These are phyloP conservation scores for Wolfiporia cocos DNA, from an alignment of 1,284 basidiomycete species.

Conservation along the genomic window DNA sequence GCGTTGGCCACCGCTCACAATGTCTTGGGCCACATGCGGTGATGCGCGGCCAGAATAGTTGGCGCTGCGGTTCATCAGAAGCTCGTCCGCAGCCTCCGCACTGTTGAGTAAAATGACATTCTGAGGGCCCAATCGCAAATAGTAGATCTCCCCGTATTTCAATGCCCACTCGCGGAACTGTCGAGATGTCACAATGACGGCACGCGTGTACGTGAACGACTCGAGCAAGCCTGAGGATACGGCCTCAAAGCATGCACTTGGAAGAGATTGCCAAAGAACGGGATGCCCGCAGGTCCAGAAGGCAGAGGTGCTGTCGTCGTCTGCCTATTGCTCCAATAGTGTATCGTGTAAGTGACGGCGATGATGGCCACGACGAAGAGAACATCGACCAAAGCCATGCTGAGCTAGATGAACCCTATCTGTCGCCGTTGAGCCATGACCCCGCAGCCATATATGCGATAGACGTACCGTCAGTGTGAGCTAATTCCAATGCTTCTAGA, in stretches of 20 bases:
- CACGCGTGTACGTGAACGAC: neutral
- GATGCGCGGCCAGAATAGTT: constrained; percentile 21
- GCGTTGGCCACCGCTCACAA: constrained; percentile 25
- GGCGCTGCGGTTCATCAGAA: constrained; percentile 25
- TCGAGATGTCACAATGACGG: neutral
- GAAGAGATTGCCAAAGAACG: constrained; percentile 6
- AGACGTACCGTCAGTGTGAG: too few species aligned
- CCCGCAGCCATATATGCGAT: too few species aligned
- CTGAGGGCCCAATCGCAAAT: constrained; percentile 22
- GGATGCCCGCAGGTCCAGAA: constrained; percentile 4
- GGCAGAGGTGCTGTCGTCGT: constrained; percentile 1
- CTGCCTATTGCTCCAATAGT: neutral
- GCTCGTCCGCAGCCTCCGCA: constrained; percentile 25
- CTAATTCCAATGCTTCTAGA: too few species aligned
- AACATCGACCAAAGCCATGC: neutral
- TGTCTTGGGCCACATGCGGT: constrained; percentile 25
- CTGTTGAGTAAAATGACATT: constrained; percentile 29
- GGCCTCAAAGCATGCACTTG: constrained; percentile 1
- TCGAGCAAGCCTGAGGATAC: constrained; percentile 4
- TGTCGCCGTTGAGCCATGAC: too few species aligned
- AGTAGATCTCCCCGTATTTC: constrained; percentile 24
- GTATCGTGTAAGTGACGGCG: neutral
- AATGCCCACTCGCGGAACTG: constrained; percentile 26
- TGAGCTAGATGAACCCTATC: too few species aligned
- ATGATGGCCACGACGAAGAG: neutral